Base-by-base conservation (phyloP, 805 yeast genomes). In the Ogataea minuta region DNA sequence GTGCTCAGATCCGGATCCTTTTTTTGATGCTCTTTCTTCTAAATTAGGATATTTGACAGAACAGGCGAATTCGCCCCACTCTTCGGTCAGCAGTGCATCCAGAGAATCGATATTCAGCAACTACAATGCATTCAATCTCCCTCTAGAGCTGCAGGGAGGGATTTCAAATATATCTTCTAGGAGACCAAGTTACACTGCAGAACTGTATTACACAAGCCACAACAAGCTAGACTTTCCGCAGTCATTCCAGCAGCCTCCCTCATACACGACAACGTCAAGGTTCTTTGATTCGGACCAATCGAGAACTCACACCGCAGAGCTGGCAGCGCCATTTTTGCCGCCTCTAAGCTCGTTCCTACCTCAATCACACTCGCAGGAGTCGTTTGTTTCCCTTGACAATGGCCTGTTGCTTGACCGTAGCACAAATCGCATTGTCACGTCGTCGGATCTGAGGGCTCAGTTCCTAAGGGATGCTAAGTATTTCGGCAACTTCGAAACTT, bases 161-260 rank as follows among this genome's bases (percentile, higher is more conserved):
- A 63, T 79, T 2, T 76, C 77, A 20, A 77, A 67, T 40, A 77
- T 80, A 29, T 72, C 76, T 16, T 76, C 84, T 9, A 71, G 93
- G 60, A 72, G 93, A 60, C 88, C 90, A 10, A 75, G 83, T 38
- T 83, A 79, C 55, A 79, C 87, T 9, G 85, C 89, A 2, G 91
- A 81, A 53, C 67, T 76, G 43, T 74, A 79, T 17, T 62, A 75
- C 57, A 44, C 52, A 4, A 48, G 46, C 10, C 55, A 55, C 27
- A 44, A 47, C 23, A 43, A 44, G 31, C 38, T 50, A 27, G 57
- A 56, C 20, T 48, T 42, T 17, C 56, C 37, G 16, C 53, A 41
- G 30, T 26, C 26, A 10, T 28, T 29, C 6, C 45, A 33, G 9
- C 48, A 39, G 15, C 33, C 46, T 13, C 49, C 36, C 15, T 36